Base-by-base conservation (phyloP, 805 yeast genomes). In the Spathaspora boniae region DNA sequence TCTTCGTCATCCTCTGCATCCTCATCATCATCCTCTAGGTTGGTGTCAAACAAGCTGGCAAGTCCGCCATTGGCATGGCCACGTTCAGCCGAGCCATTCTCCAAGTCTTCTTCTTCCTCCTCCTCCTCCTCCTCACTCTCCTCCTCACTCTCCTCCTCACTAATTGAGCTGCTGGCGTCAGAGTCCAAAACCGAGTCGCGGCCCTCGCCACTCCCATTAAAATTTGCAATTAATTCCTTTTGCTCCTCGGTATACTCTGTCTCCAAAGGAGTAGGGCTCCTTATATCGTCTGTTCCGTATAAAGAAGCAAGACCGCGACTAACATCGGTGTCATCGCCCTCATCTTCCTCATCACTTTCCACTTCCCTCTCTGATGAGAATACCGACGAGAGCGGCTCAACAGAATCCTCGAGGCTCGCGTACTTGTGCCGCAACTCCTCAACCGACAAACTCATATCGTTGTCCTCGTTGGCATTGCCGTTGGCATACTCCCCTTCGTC, bases 381-480 rank as follows among this genome's bases (percentile, higher is more conserved):
- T 46, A 41, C 49, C 40, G 44, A 35, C 1, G 40, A 40, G 4
- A 37, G 33, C 2, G 38, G 35, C 11, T 34, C 35, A 3, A 44
- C 42, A 15, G 37, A 21, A 4, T 48, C 48, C 17, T 65, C 59
- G 38, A 78, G 39, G 25, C 62, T 53, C 15, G 77, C 70, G 48
- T 83, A 79, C 54, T 82, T 80, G 42, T 67, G 64, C 29, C 65
- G 62, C 44, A 80, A 66, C 49, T 77, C 74, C 28, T 78, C 82
- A 2, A 78, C 67, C 0, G 81, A 60, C 27, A 81, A 58, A 18
- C 69, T 58, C 43, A 64, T 65, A 44, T 79, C 86, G 29, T 65
- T 69, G 5, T 53, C 56, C 19, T 45, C 58, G 15, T 44, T 30
- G 23, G 5, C 36, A 32, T 9, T 34, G 6, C 29, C 40, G 1